Percentiles rank a stretch among this genome's conserved stretches.
These are phyloP conservation scores for Barnettozyma hawaiiensis DNA, from an alignment of 1,139 yeast genomes.

Conservation along the genomic window DNA sequence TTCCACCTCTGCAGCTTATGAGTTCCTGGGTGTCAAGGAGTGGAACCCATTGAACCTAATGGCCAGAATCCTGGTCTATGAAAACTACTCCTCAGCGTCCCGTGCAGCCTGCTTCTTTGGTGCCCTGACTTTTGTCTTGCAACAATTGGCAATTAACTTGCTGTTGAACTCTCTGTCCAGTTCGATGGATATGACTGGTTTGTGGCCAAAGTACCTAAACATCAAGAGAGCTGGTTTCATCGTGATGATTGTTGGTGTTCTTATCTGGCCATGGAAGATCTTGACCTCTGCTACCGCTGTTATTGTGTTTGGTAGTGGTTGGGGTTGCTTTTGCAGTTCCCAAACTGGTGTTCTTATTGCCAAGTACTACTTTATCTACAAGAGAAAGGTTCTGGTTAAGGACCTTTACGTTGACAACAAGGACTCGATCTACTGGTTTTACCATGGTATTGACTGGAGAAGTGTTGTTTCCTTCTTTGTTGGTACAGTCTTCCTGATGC, in stretches of 20 bases:
- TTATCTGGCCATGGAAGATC: constrained; percentile 28
- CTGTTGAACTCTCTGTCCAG: constrained; percentile 26
- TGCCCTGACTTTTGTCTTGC: neutral
- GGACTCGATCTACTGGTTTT: neutral
- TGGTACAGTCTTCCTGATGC: neutral
- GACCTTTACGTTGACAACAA: neutral
- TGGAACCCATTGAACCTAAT: neutral
- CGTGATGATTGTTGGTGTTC: constrained; percentile 25
- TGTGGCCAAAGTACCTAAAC: constrained; percentile 31
- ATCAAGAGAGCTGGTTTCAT: constrained; percentile 29
- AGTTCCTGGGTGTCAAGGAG: neutral
- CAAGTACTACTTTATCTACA: neutral
- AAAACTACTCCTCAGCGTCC: neutral
- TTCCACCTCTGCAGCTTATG: neutral
- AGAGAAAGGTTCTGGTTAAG: neutral
- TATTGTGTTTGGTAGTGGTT: neutral
- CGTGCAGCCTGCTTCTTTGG: neutral
- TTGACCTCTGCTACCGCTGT: neutral
- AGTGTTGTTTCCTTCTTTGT: neutral
- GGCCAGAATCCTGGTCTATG: neutral
- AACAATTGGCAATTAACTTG: neutral
- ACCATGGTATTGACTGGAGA: neutral
- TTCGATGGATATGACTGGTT: constrained; percentile 32
- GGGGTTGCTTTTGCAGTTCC: neutral
- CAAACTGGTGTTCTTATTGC: neutral